phyloP scores from a whole-genome alignment of 129 eudicot species.

The Arctium minus region DNA sequence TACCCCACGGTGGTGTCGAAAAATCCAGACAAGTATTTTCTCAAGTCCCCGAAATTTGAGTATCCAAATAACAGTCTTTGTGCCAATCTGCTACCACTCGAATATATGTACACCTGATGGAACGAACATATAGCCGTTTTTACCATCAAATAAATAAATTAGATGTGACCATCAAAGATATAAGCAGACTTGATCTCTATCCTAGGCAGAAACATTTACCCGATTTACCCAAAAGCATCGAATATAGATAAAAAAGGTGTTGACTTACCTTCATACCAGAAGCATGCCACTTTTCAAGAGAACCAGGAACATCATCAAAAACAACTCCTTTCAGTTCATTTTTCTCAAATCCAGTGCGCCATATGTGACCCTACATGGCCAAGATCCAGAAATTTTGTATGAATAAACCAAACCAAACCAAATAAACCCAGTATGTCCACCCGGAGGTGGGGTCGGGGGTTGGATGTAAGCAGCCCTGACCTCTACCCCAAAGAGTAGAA shows the following conservation, averaged over 20 bases:
- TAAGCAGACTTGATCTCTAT: too few relatives aligned
- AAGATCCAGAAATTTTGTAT: slow-evolving; percentile 14
- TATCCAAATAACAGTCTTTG: slow-evolving; percentile 88
- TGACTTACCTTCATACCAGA: slow-evolving; percentile 69
- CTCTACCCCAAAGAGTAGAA: not conserved
- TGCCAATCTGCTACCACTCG: slow-evolving; percentile 98
- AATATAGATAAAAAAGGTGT: not conserved
- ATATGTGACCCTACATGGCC: slow-evolving; percentile 80
- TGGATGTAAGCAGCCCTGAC: not conserved
- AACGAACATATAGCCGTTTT: not conserved
- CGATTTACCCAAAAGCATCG: not conserved
- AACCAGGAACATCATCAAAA: slow-evolving; percentile 88
- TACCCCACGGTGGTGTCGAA: slow-evolving; percentile 95
- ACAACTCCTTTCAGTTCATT: slow-evolving; percentile 77
- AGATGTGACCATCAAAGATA: not conserved
- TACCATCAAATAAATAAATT: not conserved
- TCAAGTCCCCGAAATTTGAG: slow-evolving; percentile 76
- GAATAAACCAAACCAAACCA: not conserved
- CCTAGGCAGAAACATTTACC: not conserved
- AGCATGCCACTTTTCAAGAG: slow-evolving; percentile 92
- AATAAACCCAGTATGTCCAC: not conserved
- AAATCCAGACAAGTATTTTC: slow-evolving; percentile 71
- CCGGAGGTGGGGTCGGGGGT: not conserved
- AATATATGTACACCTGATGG: slow-evolving; percentile 84
- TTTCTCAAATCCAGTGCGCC: slow-evolving; percentile 85